phyloP scores from a whole-genome alignment of 2,329 filamentous ascomycete species.

The Fusarium staphyleae region DNA sequence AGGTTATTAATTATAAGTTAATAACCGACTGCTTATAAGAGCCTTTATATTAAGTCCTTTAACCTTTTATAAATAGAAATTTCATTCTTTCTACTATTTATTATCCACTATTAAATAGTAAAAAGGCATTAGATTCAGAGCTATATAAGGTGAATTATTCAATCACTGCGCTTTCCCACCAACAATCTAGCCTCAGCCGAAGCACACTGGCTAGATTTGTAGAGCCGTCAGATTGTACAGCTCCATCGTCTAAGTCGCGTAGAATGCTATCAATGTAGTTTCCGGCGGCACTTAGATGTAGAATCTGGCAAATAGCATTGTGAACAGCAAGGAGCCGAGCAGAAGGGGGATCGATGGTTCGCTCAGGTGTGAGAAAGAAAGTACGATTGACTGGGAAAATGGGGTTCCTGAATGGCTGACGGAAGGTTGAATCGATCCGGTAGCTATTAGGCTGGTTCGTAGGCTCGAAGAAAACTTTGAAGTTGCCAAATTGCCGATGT shows the following conservation, averaged over 20 bases:
- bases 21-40: too few species aligned
- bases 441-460: background rate
- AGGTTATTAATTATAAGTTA: too few species aligned
- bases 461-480: slow-evolving; percentile 3
- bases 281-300: slow-evolving; percentile 3
- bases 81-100: too few species aligned
- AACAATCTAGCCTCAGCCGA: slow-evolving; percentile 1
- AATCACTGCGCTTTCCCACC: slow-evolving; percentile 1
- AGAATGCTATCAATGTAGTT: background rate
- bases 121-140: too few species aligned
- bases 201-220: slow-evolving; percentile 1
- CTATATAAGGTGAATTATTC: too few species aligned
- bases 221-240: background rate
- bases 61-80: too few species aligned
- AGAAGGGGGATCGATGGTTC: background rate
- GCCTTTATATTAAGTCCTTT: too few species aligned
- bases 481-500: slow-evolving; percentile 3
- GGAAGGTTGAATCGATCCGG: background rate
- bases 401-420: background rate
- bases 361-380: background rate
- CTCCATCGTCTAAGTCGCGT: background rate
- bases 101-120: too few species aligned
- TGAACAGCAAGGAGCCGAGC: slow-evolving; percentile 3
- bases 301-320: background rate
- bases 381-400: background rate